Percentiles rank a stretch among this genome's conserved stretches.
These are phyloP conservation scores for Hirschfeldia incana DNA, from an alignment of 345 rosid species.

Conservation along the genomic window DNA sequence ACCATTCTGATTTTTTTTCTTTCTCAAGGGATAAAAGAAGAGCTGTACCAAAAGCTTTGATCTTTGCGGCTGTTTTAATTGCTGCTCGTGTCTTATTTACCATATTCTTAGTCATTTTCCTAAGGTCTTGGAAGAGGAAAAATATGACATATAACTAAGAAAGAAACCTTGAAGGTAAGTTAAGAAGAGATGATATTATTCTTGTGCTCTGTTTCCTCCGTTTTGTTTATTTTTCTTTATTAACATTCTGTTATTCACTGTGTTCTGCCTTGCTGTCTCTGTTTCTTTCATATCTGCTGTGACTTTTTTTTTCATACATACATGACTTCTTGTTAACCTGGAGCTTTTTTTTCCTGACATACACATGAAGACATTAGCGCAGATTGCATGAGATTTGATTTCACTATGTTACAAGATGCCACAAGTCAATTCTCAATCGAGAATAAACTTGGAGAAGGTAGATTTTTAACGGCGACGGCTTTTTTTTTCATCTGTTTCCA, in stretches of 20 bases:
- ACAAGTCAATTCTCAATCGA: no score
- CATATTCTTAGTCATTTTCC: no score
- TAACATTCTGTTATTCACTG: background rate
- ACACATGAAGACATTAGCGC: conserved; percentile 8
- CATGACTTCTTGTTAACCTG: background rate
- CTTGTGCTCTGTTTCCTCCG: background rate
- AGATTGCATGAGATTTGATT: conserved; percentile 26
- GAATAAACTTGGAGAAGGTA: no score
- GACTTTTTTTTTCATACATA: conserved; percentile 1
- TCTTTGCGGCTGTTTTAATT: background rate
- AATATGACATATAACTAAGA: no score
- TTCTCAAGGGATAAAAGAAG: background rate
- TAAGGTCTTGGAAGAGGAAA: no score
- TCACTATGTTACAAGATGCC: no score
- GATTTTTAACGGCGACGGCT: no score
- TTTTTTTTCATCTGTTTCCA: no score
- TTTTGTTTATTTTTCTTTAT: background rate
- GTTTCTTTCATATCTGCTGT: conserved; percentile 7
- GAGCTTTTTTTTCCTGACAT: background rate
- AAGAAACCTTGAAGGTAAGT: no score
- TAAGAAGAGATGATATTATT: background rate
- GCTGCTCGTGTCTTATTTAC: background rate
- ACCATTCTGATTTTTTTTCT: no score
- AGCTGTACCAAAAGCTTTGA: background rate
- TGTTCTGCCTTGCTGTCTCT: background rate